These are phyloP conservation scores for Cyanidium caldarium DNA, from an alignment of 23 red algal species.

Conservation along the genomic window DNA sequence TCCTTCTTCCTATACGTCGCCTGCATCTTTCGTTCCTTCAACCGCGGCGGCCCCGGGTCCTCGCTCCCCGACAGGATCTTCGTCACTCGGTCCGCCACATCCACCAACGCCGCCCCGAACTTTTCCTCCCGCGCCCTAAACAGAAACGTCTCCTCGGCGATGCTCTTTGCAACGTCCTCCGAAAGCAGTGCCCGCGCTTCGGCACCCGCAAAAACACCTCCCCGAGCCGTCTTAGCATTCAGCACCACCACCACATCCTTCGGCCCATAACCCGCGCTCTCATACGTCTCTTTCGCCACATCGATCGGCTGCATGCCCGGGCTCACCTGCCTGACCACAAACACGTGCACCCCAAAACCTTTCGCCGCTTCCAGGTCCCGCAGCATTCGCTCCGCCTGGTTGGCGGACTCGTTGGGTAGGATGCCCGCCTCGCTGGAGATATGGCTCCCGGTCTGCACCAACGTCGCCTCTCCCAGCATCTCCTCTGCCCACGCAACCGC, in stretches of 20 bases:
- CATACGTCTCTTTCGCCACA: conserved; percentile 17
- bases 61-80: conserved; percentile 22
- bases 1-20: conserved; percentile 39
- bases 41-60: conserved; percentile 34
- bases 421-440: too few relatives aligned
- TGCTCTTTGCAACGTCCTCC: conserved; percentile 17
- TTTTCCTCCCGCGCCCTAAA: conserved; percentile 22
- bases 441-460: too few relatives aligned
- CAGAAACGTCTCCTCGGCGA: conserved; percentile 35
- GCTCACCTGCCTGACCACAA: too few relatives aligned
- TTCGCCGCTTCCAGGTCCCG: too few relatives aligned
- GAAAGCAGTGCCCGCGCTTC: neutral
- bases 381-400: too few relatives aligned
- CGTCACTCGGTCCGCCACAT: conserved; percentile 35
- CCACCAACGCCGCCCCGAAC: conserved; percentile 24
- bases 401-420: too few relatives aligned
- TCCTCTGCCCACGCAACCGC: too few relatives aligned
- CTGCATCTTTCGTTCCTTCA: conserved; percentile 2
- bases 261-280: neutral
- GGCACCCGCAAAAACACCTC: conserved; percentile 24
- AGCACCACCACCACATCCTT: conserved; percentile 30
- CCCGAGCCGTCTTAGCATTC: conserved; percentile 25
- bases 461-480: too few relatives aligned
- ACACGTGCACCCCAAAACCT: too few relatives aligned
- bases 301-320: conserved; percentile 22